Conservation (phyloP, 768 basidiomycete species). For the Phylloporus rhodoxanthus region DNA sequence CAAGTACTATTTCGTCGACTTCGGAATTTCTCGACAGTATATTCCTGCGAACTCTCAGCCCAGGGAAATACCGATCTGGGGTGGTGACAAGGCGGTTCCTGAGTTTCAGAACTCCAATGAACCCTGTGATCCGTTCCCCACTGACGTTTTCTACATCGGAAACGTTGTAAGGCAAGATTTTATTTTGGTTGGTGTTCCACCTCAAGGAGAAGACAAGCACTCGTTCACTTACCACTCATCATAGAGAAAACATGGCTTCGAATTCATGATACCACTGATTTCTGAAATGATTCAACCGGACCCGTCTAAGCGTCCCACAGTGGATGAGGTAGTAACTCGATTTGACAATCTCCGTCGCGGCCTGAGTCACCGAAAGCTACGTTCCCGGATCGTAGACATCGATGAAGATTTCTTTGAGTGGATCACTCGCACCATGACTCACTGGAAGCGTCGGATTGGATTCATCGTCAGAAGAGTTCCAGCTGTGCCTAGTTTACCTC, state of each 20-base stretch:
- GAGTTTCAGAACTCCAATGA: conserved; percentile 28
- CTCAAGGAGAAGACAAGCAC: background rate
- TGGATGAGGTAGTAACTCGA: conserved; percentile 30
- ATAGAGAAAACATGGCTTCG: conserved; percentile 8
- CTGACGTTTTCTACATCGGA: conserved; percentile 41
- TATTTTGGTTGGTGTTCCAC: conserved; percentile 18
- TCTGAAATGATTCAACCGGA: conserved; percentile 34
- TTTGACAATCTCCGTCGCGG: conserved; percentile 9
- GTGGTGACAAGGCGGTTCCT: conserved; percentile 40
- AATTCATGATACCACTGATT: conserved; percentile 32
- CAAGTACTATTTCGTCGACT: conserved; percentile 23
- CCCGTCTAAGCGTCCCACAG: conserved; percentile 32
- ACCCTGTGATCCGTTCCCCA: conserved; percentile 37
- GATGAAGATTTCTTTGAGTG: background rate
- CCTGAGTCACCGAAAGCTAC: conserved; percentile 16
- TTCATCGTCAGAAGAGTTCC: background rate
- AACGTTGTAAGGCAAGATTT: conserved; percentile 33
- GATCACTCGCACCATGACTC: background rate
- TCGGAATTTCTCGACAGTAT: conserved; percentile 33
- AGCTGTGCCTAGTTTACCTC: background rate
- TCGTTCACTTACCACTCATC: background rate
- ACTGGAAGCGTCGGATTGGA: conserved; percentile 21
- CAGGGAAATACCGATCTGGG: conserved; percentile 27
- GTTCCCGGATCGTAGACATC: conserved; percentile 25
- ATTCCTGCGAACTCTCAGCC: conserved; percentile 24